Evolutionary conservation across 495 filamentous ascomycete genomes (phyloP), one percentile per base, ranked within the genome.

Genomic region (Friedmanniomyces endolithicus): DNA sequence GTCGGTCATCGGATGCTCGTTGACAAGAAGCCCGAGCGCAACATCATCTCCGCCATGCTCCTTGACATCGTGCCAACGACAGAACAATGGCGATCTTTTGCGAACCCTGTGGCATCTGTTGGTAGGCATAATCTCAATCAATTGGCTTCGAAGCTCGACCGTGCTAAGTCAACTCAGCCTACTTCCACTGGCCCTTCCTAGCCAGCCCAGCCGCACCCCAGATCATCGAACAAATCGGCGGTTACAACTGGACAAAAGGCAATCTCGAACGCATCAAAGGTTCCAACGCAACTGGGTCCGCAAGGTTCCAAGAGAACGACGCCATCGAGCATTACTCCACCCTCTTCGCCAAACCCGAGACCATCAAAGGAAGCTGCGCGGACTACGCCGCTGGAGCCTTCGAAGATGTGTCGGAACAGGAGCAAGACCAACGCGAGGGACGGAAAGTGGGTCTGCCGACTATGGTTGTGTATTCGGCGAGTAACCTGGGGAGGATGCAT

Each of bases 321-420:
- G 59, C 59, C 12, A 34, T 50, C 17, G 55, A 54, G 33, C 55
- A 54, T 20, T 62, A 62, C 27, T 55, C 33, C 39, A 8, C 22
- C 16, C 50, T 49, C 6, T 58, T 57, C 39, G 29, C 14, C 24
- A 46, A 51, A 6, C 33, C 50, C 20, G 59, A 62, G 24, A 53
- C 54, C 8, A 58, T 62, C 27, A 24, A 19, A 2, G 59, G 59
- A 14, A 67, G 57, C 19, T 74, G 70, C 55, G 72, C 72, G 44
- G 76, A 80, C 56, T 79, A 78, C 50, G 52, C 63, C 17, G 67
- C 70, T 4, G 73, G 67, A 0, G 72, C 73, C 1, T 44, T 53
- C 11, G 63, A 63, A 24, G 77, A 79, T 60, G 59, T 67, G 9
- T 57, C 65, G 11, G 59, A 65, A 56, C 73, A 77, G 64, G 63